Evolutionary conservation across 2,329 filamentous ascomycete species (phyloP), one percentile per base, ranked within the genome.

Genomic region (Tolypocladium amazonense): DNA sequence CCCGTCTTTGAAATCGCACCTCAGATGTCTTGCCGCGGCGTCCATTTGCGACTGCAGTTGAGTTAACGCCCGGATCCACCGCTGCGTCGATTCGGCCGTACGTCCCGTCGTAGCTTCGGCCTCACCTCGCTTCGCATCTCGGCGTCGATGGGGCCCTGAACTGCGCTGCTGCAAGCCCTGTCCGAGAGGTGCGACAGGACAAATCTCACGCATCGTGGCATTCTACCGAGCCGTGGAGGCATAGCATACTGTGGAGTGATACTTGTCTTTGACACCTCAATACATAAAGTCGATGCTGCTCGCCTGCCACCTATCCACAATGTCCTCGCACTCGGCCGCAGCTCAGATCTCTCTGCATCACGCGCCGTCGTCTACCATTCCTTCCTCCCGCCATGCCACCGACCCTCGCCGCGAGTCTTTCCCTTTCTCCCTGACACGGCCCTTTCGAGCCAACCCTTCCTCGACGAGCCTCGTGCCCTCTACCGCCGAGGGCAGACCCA

Each of bases 401-500:
- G 70, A 70, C 50, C 60, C 66, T 60, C 70, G 69, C 60, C 68
- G 70, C 56, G 71, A 73, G 54, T 72, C 77, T 25, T 69, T 79
- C n/a, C 76, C 79, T 38, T 76, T 79, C 65, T 76, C 77, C 56
- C 77, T 82, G 62, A 76, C 77, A 47, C 76, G 76, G 15, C 72
- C 80, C 55, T 78, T 78, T 63, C 76, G 78, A 61, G 74, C 77
- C 57, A 79, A 80, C 60, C 72, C 75, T 2, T 81, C 81, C 15
- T 81, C 80, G 20, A 80, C 81, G 3, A 82, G 79, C 38, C 73
- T 84, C 3, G 76, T 80, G 41, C 73, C 79, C 33, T 82, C 79
- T 33, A 82, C 77, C n/a, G 81, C 81, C 55, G 77, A 82, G 65
- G 82, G 81, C 25, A 79, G 72, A 61, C 79, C 81, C 57, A 81